A percentile compares a stretch with the other conserved stretches of the same genome.
These are phyloP conservation scores for Arbutus unedo DNA, from an alignment of 148 eudicot species.

Conservation along the genomic window DNA sequence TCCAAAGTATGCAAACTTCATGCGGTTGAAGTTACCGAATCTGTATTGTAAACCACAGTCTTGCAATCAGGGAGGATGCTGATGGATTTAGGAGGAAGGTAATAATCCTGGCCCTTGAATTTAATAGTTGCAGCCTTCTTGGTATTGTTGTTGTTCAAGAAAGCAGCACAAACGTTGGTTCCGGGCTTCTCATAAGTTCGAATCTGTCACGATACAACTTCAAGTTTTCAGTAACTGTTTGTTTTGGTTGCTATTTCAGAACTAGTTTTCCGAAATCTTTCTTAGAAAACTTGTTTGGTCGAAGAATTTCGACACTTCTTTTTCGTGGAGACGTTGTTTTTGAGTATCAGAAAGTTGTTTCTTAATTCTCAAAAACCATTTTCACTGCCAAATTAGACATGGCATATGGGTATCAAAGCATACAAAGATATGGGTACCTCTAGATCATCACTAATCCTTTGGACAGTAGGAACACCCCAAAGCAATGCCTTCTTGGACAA, in stretches of 20 bases:
- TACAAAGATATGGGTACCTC: constrained; percentile 38
- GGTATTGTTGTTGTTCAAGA: constrained; percentile 59
- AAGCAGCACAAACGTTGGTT: constrained; percentile 53
- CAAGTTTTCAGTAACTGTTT: neutral
- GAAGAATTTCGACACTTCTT: neutral
- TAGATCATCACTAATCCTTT: constrained; percentile 22
- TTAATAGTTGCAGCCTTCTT: constrained; percentile 24
- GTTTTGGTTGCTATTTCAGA: neutral
- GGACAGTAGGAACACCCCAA: constrained; percentile 35
- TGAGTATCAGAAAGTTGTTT: neutral
- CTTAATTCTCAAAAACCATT: neutral
- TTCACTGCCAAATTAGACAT: neutral
- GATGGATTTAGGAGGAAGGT: constrained; percentile 65
- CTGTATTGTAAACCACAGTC: constrained; percentile 62
- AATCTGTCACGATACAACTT: constrained; percentile 29
- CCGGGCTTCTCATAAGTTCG: constrained; percentile 49
- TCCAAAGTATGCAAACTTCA: neutral
- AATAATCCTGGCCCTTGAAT: constrained; percentile 43
- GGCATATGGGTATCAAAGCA: no score
- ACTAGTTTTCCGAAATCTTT: neutral
- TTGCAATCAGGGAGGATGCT: constrained; percentile 86
- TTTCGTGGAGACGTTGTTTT: neutral
- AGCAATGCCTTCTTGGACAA: constrained; percentile 57
- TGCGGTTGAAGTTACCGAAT: constrained; percentile 29
- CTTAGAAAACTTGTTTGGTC: neutral